These are phyloP conservation scores for Penicillium longicatenatum DNA, from an alignment of 495 filamentous ascomycete genomes.

Conservation along the genomic window DNA sequence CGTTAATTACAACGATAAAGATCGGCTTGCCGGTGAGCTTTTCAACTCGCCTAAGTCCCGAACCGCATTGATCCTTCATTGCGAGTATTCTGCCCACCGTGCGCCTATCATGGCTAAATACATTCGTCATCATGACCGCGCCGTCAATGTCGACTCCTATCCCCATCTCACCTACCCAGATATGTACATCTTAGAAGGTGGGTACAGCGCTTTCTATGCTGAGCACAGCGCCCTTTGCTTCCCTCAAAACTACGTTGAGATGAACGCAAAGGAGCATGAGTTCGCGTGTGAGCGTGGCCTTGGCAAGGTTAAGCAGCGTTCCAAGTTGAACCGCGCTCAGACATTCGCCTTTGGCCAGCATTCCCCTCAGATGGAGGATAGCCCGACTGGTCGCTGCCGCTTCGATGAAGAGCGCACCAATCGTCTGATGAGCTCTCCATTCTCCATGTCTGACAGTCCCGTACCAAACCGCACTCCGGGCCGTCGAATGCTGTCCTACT, in stretches of 20 bases:
- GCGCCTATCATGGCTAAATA: conserved; percentile 88
- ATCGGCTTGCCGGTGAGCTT: conserved; percentile 73
- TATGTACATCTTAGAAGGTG: conserved; percentile 94
- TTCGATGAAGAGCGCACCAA: conserved; percentile 35
- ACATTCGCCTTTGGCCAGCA: conserved; percentile 90
- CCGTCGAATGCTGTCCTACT: conserved; percentile 76
- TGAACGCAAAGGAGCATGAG: conserved; percentile 86
- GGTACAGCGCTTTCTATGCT: conserved; percentile 89
- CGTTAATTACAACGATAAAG: conserved; percentile 95
- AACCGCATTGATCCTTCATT: conserved; percentile 89
- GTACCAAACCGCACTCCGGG: conserved; percentile 56
- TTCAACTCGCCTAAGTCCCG: conserved; percentile 68
- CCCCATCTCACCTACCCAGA: conserved; percentile 90
- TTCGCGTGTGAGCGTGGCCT: conserved; percentile 92
- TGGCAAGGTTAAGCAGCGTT: conserved; percentile 80
- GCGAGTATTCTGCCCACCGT: conserved; percentile 96
- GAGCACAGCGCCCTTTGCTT: conserved; percentile 77
- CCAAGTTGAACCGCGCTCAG: conserved; percentile 82
- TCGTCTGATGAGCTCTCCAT: conserved; percentile 49
- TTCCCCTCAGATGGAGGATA: conserved; percentile 69
- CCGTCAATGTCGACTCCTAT: conserved; percentile 77
- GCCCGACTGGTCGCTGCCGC: conserved; percentile 69
- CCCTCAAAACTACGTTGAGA: conserved; percentile 94
- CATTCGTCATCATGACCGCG: conserved; percentile 84
- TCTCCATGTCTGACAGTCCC: conserved; percentile 49